These are phyloP conservation scores for Neonectria neomacrospora DNA, from an alignment of 2,329 filamentous ascomycete species.

Conservation along the genomic window DNA sequence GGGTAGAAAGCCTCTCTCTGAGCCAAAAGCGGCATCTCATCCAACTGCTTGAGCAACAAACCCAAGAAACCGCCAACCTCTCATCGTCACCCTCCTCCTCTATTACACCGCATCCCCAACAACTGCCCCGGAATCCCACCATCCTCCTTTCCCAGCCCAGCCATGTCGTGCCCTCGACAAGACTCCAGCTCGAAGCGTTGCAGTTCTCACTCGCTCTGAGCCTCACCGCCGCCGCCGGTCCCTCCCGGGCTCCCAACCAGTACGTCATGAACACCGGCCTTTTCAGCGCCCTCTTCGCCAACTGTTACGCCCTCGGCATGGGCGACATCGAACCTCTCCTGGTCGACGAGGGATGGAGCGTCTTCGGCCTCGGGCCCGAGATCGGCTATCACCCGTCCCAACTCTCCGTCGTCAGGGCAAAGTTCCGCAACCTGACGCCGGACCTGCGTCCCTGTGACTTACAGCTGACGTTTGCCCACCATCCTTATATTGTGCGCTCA, in stretches of 20 bases:
- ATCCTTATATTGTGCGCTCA: constrained; percentile 47
- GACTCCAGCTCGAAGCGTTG: constrained; percentile 35
- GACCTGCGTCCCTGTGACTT: constrained; percentile 48
- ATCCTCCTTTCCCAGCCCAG: neutral
- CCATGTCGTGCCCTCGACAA: constrained; percentile 18
- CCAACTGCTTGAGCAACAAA: constrained; percentile 36
- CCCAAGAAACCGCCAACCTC: constrained; percentile 5
- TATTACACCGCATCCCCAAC: neutral
- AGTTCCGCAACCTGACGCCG: constrained; percentile 37
- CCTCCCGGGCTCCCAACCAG: constrained; percentile 28
- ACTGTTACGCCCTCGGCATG: constrained; percentile 51
- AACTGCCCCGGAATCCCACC: neutral
- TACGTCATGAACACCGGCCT: constrained; percentile 40
- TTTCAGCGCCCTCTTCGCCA: constrained; percentile 51
- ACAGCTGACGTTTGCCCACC: constrained; percentile 49
- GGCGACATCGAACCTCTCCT: constrained; percentile 41
- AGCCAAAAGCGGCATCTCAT: constrained; percentile 39
- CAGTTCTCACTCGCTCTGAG: constrained; percentile 37
- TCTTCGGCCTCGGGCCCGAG: constrained; percentile 45
- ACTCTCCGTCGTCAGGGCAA: constrained; percentile 40
- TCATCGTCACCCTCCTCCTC: neutral
- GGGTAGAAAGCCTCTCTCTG: constrained; percentile 31
- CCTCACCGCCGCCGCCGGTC: constrained; percentile 20
- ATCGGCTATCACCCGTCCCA: constrained; percentile 39
- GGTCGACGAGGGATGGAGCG: constrained; percentile 44